Evolutionary conservation across 2,329 filamentous ascomycete species (phyloP), one percentile per base, ranked within the genome.

Genomic region (Trichoderma koningii): DNA sequence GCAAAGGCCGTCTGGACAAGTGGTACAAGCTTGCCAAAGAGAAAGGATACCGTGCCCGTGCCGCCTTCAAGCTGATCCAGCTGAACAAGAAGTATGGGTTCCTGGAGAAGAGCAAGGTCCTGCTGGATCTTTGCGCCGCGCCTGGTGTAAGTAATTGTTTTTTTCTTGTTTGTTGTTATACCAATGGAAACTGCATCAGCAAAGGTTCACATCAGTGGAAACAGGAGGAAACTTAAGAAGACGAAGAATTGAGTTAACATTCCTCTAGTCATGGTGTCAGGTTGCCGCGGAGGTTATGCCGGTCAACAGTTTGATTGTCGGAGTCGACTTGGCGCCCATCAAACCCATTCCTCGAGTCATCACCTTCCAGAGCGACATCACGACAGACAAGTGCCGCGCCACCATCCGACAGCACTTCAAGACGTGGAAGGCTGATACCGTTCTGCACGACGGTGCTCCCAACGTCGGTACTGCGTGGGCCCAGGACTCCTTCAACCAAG

Each of bases 31-130:
- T 98, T 73, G 95, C 95, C 68, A 99, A 99, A 79, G 95, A 99
- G 78, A 98, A 97, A 79, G 95, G 95, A 68, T 99, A 97, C 76
- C 86, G 95, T 73, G 94, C 95, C 68, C 87, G 95, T 85, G 93
- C 95, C 71, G 93, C 95, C 64, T 98, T 98, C 85, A 99, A 99
- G 81, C 81, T 99, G 72, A 94, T 99, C 71, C 94, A 99, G 78
- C 82, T 99, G 73, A 99, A 99, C 82, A 97, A 98, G 81, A 98
- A 97, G 77, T 99, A 96, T 89, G 91, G 92, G 71, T 99, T 99
- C 79, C 83, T 99, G 71, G 93, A 98, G 78, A 94, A 96, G 83
- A 96, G 92, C 79, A 96, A 92, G 82, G 95, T 98, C 73, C 82
- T 97, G 67, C 84, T 99, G 76, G 96, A 99, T 89, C 90, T 99